Conservation (phyloP, 495 filamentous ascomycete genomes). For the Penicillium chermesinum region DNA sequence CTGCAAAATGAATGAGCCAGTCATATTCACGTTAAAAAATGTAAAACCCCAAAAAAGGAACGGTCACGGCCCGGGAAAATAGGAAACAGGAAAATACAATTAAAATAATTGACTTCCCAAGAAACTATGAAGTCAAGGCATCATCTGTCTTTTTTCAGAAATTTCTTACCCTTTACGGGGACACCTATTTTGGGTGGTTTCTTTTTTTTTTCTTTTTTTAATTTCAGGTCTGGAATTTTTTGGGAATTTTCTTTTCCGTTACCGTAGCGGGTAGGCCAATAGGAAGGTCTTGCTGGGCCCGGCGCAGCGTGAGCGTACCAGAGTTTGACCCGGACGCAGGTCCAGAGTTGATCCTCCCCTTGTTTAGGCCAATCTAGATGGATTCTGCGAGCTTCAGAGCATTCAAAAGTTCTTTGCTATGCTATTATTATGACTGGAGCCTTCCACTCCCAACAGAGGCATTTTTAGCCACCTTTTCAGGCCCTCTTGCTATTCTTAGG, state of each 20-base stretch:
- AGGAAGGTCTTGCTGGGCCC: slow-evolving; percentile 30
- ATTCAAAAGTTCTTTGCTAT: neutral
- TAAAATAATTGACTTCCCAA: slow-evolving; percentile 15
- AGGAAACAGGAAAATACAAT: slow-evolving; percentile 14
- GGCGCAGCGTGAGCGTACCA: slow-evolving; percentile 37
- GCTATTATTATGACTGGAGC: too few species aligned
- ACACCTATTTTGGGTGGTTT: neutral
- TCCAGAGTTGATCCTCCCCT: slow-evolving; percentile 46
- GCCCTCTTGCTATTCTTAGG: too few species aligned
- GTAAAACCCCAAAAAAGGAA: slow-evolving; percentile 11
- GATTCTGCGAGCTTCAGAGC: slow-evolving; percentile 6
- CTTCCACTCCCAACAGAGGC: too few species aligned
- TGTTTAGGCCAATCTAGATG: slow-evolving; percentile 24
- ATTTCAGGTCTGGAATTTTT: neutral
- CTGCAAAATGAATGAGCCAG: slow-evolving; percentile 1
- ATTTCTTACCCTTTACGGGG: neutral
- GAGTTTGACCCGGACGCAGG: slow-evolving; percentile 46
- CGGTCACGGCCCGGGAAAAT: slow-evolving; percentile 21
- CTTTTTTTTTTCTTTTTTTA: too few species aligned
- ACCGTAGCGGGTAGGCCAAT: slow-evolving; percentile 29
- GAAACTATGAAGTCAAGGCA: slow-evolving; percentile 40
- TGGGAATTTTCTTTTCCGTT: slow-evolving; percentile 4
- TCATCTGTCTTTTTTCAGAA: slow-evolving; percentile 24
- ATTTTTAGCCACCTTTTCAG: too few species aligned
- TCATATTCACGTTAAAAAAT: slow-evolving; percentile 3